Percentiles rank a stretch among this genome's conserved stretches.
phyloP scores from a whole-genome alignment of 1,284 basidiomycete species.

The Hymenochaete sp. region DNA sequence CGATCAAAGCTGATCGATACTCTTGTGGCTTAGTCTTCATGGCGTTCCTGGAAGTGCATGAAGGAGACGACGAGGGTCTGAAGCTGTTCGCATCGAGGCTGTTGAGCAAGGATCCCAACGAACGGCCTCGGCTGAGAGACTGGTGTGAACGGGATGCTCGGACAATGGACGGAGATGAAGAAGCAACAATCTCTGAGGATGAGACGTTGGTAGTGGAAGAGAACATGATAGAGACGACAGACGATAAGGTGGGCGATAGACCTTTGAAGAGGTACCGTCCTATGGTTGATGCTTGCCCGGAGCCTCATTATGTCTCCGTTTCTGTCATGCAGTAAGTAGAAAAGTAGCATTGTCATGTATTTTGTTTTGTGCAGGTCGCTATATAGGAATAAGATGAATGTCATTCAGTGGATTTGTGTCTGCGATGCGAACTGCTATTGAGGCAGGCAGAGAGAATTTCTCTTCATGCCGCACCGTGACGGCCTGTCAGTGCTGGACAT shows the following conservation, averaged over 20 bases:
- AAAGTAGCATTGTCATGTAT: too few species aligned
- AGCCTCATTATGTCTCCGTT: too few species aligned
- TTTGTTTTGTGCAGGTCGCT: too few species aligned
- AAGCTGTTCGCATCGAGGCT: background rate
- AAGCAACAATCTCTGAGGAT: background rate
- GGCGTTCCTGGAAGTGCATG: background rate
- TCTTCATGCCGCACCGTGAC: too few species aligned
- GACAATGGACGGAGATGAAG: background rate
- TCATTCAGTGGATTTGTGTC: too few species aligned
- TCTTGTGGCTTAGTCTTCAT: slow-evolving; percentile 3
- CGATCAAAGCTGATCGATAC: slow-evolving; percentile 1
- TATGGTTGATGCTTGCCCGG: too few species aligned
- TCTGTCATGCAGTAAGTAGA: too few species aligned
- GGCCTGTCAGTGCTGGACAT: too few species aligned
- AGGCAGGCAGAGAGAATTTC: too few species aligned
- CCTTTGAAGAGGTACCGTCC: background rate
- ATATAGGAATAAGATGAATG: too few species aligned
- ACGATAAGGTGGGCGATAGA: background rate
- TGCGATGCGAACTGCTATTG: too few species aligned
- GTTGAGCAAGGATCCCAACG: too few species aligned
- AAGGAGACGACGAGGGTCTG: background rate
- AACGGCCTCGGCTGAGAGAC: background rate
- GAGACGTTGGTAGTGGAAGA: background rate
- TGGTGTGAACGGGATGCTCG: background rate
- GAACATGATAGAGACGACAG: background rate